These are phyloP conservation scores for Colletotrichum siamense DNA, from an alignment of 2,329 filamentous ascomycete species.

Conservation along the genomic window DNA sequence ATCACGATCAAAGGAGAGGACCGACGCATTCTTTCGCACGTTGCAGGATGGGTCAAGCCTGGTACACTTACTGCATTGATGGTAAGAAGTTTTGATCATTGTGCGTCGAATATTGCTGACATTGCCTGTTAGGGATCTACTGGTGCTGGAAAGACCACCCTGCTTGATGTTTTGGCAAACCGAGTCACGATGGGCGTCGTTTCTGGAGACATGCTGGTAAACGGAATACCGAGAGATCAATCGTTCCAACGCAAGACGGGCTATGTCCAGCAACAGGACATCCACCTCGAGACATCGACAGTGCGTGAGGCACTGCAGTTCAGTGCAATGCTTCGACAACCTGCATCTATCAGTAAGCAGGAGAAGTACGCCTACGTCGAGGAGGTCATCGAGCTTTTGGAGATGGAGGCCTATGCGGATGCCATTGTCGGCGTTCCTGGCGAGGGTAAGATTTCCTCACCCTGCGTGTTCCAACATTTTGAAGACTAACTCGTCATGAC, in stretches of 20 bases:
- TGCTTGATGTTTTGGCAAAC: slow-evolving; percentile 66
- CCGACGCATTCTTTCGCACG: slow-evolving; percentile 71
- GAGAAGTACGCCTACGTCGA: slow-evolving; percentile 32
- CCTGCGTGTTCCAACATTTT: background rate
- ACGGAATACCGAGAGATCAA: slow-evolving; percentile 65
- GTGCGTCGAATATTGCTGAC: too few relatives aligned
- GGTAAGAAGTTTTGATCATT: too few relatives aligned
- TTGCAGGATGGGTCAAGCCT: slow-evolving; percentile 80
- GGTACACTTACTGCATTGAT: slow-evolving; percentile 77
- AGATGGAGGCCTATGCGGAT: slow-evolving; percentile 69
- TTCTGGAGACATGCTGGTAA: slow-evolving; percentile 71
- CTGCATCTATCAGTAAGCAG: slow-evolving; percentile 52
- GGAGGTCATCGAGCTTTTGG: slow-evolving; percentile 31
- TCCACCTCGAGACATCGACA: slow-evolving; percentile 2
- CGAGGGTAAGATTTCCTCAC: slow-evolving; percentile 70
- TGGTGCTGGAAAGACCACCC: slow-evolving; percentile 70
- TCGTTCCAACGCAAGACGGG: slow-evolving; percentile 73
- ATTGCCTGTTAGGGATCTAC: slow-evolving; percentile 54
- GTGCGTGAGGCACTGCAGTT: slow-evolving; percentile 73
- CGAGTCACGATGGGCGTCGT: slow-evolving; percentile 73
- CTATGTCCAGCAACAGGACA: slow-evolving; percentile 71
- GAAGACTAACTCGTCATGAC: slow-evolving; percentile 31
- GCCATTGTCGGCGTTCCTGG: slow-evolving; percentile 72
- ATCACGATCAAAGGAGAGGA: slow-evolving; percentile 68
- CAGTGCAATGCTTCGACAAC: slow-evolving; percentile 71